Base-by-base conservation (phyloP, 345 rosid genomes). In the Kernera saxatilis region DNA sequence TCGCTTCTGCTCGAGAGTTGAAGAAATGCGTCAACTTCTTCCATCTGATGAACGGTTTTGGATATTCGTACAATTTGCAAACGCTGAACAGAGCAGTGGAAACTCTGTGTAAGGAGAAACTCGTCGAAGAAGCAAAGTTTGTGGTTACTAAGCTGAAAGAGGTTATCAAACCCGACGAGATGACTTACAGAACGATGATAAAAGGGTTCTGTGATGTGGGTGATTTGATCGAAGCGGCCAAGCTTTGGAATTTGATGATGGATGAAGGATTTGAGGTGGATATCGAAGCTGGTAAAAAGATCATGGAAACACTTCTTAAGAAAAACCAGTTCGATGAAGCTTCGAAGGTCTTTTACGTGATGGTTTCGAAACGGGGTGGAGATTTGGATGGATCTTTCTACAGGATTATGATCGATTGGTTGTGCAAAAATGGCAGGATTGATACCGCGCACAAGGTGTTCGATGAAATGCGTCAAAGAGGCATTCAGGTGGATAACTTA, bases 171-270 rank as follows among this genome's bases (percentile, higher is more conserved):
- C 85, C 88, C 0, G 50, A 87, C 71, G 83, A 68, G 80, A 41
- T 82, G 3, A 86, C 93, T 13, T 90, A 85, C 21, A 87, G 87
- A 18, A 79, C 77, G 79, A 78, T 93, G 81, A 75, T 84, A 3
- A 67, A 54, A 73, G 97, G 96, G 23, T 87, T 84, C 14, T 93
- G 96, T 29, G 78, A 87, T 35, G 83, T 71, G 30, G 95, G 91
- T 71, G 85, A 83, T 71, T 56, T 90, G 82, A 67, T 90, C 10
- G 88, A 87, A 74, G 98, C 97, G 15, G 84, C 85, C 5, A 87
- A 82, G 68, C 21, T 88, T 53, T 93, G 98, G 97, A 90, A 93
- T 69, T 55, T 81, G 76, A 84, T 93, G 87, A 83, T 84, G 81
- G 98, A 90, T 37, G 83, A 88, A 57, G 88, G 86, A 23, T 70